A percentile compares a stretch with the other conserved stretches of the same genome.
Conservation (phyloP, 345 rosid species). For the Draba incana region DNA sequence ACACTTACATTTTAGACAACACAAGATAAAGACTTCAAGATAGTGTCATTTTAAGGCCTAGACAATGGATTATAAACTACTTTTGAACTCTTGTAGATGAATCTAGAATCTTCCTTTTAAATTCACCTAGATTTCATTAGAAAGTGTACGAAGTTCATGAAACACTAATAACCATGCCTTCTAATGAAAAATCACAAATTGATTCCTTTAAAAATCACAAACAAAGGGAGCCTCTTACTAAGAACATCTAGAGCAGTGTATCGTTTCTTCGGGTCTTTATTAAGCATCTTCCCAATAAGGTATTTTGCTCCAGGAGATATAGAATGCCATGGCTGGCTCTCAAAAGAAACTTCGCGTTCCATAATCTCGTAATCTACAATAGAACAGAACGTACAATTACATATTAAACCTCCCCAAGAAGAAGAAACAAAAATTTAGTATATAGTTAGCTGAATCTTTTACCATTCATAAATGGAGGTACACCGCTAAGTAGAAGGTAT, state of each 20-base stretch:
- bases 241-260: constrained; percentile 72
- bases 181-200: background rate
- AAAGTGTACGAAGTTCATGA: background rate
- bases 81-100: background rate
- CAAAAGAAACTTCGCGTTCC: constrained; percentile 61
- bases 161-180: background rate
- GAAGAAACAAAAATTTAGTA: background rate
- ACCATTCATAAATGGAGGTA: constrained; percentile 85
- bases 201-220: background rate
- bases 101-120: background rate
- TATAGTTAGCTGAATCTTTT: constrained; percentile 21
- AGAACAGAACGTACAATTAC: background rate
- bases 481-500: constrained; percentile 73
- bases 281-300: constrained; percentile 73
- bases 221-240: constrained; percentile 50
- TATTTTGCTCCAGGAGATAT: constrained; percentile 70
- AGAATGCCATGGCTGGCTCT: constrained; percentile 72
- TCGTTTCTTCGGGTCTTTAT: constrained; percentile 65
- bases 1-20: background rate
- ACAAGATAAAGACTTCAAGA: constrained; percentile 4
- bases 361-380: constrained; percentile 48
- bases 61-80: background rate
- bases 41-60: constrained; percentile 3
- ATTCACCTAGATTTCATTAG: background rate
- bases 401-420: background rate